Conservation (phyloP, 2,329 filamentous ascomycete species). For the Trichothecium roseum region DNA sequence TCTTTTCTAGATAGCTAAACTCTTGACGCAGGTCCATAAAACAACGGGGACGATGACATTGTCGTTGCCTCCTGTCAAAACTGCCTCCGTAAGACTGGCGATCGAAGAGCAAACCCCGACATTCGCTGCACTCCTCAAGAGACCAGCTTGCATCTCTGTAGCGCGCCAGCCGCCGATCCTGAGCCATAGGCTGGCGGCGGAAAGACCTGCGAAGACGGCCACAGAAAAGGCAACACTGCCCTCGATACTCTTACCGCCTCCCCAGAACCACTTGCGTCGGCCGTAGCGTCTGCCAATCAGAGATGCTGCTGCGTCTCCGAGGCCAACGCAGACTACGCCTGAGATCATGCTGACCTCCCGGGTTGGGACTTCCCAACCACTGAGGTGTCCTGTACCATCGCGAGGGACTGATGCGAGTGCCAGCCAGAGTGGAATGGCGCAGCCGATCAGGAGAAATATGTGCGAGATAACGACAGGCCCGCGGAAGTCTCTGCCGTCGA, state of each 20-base stretch:
- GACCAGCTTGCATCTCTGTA: constrained; percentile 25
- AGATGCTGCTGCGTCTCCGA: constrained; percentile 89
- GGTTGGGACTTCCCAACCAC: constrained; percentile 64
- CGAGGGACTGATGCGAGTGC: constrained; percentile 62
- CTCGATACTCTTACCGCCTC: constrained; percentile 90
- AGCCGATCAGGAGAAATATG: constrained; percentile 91
- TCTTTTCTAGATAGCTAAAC: constrained; percentile 44
- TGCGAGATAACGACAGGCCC: constrained; percentile 93
- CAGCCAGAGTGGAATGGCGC: constrained; percentile 89
- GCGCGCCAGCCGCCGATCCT: constrained; percentile 65
- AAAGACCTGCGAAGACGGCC: constrained; percentile 68
- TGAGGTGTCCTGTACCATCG: constrained; percentile 40
- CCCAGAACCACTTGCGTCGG: constrained; percentile 88
- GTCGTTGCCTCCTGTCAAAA: constrained; percentile 93
- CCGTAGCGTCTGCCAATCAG: constrained; percentile 83
- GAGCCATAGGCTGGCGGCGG: constrained; percentile 64
- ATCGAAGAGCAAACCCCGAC: constrained; percentile 62
- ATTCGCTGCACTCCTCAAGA: constrained; percentile 44
- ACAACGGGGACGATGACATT: constrained; percentile 95
- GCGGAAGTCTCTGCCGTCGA: constrained; percentile 84
- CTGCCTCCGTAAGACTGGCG: constrained; percentile 87
- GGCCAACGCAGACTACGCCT: constrained; percentile 86
- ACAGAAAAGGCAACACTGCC: constrained; percentile 71
- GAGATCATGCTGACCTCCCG: constrained; percentile 84
- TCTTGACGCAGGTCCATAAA: constrained; percentile 84